Evolutionary conservation across 106 monocot species (phyloP).

Genomic region (Dioscorea dumetorum): DNA sequence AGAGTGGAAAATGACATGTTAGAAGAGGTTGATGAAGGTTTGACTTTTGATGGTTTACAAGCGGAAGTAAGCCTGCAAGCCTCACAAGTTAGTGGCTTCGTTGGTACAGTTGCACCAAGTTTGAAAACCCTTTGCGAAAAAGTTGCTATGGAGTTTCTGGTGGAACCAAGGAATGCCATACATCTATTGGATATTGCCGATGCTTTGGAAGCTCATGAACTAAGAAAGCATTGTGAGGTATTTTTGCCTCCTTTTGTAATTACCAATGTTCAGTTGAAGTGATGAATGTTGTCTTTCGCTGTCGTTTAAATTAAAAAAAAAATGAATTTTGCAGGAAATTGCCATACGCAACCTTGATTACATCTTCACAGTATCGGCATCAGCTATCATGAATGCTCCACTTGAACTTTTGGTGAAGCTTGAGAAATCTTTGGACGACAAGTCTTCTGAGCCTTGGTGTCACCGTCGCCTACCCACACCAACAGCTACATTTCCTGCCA

Average conservation of each 20-base stretch:
- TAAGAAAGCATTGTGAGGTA: conserved; percentile 87
- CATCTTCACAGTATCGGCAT: conserved; percentile 66
- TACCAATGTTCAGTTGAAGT: background rate
- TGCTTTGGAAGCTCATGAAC: conserved; percentile 75
- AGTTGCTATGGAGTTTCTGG: conserved; percentile 62
- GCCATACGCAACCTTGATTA: conserved; percentile 79
- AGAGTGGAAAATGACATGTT: conserved; percentile 24
- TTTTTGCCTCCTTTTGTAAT: background rate
- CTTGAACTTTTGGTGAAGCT: conserved; percentile 69
- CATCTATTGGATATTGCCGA: conserved; percentile 94
- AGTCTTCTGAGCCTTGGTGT: conserved; percentile 83
- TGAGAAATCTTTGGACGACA: conserved; percentile 73
- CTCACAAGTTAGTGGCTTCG: conserved; percentile 12
- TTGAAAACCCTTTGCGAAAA: conserved; percentile 94
- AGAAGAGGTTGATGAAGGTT: conserved; percentile 73
- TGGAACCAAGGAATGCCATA: conserved; percentile 84
- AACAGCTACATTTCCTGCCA: conserved; percentile 78
- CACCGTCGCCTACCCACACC: conserved; percentile 74
- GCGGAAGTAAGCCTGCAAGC: conserved; percentile 13
- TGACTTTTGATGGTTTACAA: conserved; percentile 40
- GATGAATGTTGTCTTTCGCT: no score
- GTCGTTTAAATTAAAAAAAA: background rate
- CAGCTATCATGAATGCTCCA: conserved; percentile 57
- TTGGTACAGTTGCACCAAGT: conserved; percentile 36
- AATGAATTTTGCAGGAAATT: conserved; percentile 51